These are phyloP conservation scores for Polymyxa betae DNA, from an alignment of 208 protist genomes.

Conservation along the genomic window DNA sequence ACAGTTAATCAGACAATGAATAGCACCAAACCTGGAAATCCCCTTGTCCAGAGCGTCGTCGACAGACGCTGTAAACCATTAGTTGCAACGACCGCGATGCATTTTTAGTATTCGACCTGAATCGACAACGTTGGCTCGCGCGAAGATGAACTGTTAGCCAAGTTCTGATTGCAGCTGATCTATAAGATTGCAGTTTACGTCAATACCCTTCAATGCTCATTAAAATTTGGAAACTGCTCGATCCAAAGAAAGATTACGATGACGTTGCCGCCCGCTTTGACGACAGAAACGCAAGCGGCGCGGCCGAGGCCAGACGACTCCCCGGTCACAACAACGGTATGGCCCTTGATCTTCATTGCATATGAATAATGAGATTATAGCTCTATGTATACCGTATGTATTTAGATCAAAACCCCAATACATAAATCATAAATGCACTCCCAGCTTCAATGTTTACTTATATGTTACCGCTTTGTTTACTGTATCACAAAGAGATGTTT, in stretches of 20 bases:
- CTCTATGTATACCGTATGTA: too few relatives aligned
- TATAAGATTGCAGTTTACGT: background rate
- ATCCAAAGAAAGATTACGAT: constrained; percentile 3
- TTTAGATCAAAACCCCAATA: too few relatives aligned
- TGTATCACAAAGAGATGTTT: too few relatives aligned
- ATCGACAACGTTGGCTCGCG: background rate
- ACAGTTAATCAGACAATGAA: background rate
- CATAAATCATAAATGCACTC: too few relatives aligned
- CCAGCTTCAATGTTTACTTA: too few relatives aligned
- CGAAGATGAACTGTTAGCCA: background rate
- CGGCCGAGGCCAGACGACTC: constrained; percentile 29
- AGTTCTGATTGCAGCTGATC: background rate
- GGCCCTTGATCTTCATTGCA: constrained; percentile 56
- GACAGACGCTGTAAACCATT: background rate
- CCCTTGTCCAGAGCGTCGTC: background rate
- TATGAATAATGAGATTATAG: too few relatives aligned
- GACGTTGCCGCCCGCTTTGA: background rate
- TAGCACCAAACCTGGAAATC: background rate
- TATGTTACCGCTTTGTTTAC: too few relatives aligned
- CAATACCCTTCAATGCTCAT: background rate
- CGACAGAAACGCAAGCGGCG: background rate
- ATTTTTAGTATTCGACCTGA: background rate
- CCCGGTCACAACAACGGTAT: constrained; percentile 50
- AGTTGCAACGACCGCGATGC: background rate
- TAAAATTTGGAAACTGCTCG: background rate